Conservation (phyloP, 257 asterid genomes). For the Paraleonurus japonicus region DNA sequence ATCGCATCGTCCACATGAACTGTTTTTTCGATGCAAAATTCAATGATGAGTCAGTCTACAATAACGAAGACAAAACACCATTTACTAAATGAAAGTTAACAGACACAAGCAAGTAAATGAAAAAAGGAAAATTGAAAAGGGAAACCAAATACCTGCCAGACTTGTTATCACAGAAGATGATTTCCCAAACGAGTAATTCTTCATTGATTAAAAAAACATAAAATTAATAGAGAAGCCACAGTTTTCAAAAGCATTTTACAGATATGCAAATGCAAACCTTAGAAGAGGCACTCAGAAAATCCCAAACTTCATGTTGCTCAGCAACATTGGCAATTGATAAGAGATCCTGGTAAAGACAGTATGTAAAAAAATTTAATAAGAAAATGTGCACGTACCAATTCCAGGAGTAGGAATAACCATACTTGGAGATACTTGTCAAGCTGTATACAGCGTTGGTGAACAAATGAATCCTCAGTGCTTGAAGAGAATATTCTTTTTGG, state of each 20-base stretch:
- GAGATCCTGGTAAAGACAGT: conserved; percentile 59
- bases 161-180: conserved; percentile 83
- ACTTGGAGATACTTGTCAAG: conserved; percentile 94
- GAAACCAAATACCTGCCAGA: conserved; percentile 64
- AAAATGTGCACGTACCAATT: not conserved
- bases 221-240: conserved; percentile 23
- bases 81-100: not conserved
- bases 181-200: conserved; percentile 87
- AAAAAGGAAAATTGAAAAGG: conserved; percentile 21
- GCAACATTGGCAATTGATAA: conserved; percentile 90
- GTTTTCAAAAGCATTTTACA: conserved; percentile 18
- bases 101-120: conserved; percentile 16
- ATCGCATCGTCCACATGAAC: conserved; percentile 90
- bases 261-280: conserved; percentile 51
- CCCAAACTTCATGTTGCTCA: conserved; percentile 99
- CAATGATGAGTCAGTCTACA: conserved; percentile 3
- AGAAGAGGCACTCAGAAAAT: conserved; percentile 80
- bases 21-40: too few species aligned
- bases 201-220: conserved; percentile 31
- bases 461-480: conserved; percentile 84
- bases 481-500: conserved; percentile 96
- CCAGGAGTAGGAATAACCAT: conserved; percentile 28
- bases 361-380: conserved; percentile 22
- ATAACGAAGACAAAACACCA: conserved; percentile 17
- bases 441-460: conserved; percentile 88